Evolutionary conservation across 2,329 filamentous ascomycete genomes (phyloP), one percentile per base, ranked within the genome.

Genomic region (Fusarium sp.): DNA sequence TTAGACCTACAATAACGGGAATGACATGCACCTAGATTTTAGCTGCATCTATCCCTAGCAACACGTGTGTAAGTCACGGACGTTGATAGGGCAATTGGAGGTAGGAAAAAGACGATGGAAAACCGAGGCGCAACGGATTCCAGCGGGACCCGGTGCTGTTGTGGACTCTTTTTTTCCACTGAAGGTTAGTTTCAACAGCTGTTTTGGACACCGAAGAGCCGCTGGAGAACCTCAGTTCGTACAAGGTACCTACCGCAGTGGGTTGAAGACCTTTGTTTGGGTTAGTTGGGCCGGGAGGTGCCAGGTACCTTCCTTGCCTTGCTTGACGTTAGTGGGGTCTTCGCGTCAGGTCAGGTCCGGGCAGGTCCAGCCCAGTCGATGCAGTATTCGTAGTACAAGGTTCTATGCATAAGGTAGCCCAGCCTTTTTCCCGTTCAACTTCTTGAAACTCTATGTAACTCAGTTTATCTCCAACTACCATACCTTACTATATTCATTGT

Each of bases 1-100:
- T 57, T 20, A 34, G 20, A 48, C n/a, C 40, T 46, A 45, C 34
- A n/a, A 37, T 37, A 37, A 37, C 58, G 54, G 57, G 52, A 52
- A 63, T 57, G 41, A 64, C 48, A 68, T 67, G 68, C 49, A 65
- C 56, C 68, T 67, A 57, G 54, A 60, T 59, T 62, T 49, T 46
- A 61, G 60, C 22, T 53, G 32, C 52, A 52, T 51, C 37, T 53
- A 59, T 37, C 34, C 34, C 34, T 47, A 29, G 55, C 53, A 46
- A 61, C 69, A 71, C 69, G 69, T 71, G 69, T 69, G 40, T 46
- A 59, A 60, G 65, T 48, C 37, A 37, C 41, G n/a, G 60, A 14
- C 16, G 49, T 37, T 71, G 69, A 71, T 71, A 71, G 69, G 69
- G n/a, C 65, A 71, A 71, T 69, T 65, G 24, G 29, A 46, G 44